A percentile compares a stretch with the other conserved stretches of the same genome.
phyloP scores from a whole-genome alignment of 1,284 basidiomycete species.

The Apiotrichum gracile region DNA sequence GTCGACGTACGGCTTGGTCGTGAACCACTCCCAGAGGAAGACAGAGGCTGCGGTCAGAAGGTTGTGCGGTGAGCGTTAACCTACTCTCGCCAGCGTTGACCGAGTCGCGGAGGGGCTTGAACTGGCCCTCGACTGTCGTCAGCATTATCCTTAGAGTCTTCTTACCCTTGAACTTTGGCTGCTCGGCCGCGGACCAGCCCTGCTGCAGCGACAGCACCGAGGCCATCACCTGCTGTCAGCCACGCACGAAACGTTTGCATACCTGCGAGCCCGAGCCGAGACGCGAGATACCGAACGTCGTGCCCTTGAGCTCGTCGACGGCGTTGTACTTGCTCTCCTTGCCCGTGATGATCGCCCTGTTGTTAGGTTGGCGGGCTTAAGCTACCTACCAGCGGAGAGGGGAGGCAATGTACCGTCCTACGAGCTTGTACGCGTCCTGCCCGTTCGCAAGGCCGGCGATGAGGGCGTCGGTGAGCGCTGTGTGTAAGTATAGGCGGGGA shows the following conservation, averaged over 20 bases:
- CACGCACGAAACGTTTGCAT: not conserved
- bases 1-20: constrained; percentile 87
- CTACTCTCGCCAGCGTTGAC: constrained; percentile 68
- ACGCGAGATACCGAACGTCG: constrained; percentile 83
- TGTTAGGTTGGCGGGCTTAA: not conserved
- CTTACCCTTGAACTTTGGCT: constrained; percentile 67
- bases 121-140: constrained; percentile 73
- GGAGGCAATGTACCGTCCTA: constrained; percentile 86
- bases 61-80: not conserved
- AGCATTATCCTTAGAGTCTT: not conserved
- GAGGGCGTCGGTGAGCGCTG: constrained; percentile 83
- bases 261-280: constrained; percentile 55
- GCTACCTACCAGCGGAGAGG: constrained; percentile 69
- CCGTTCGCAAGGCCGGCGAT: constrained; percentile 90
- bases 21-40: constrained; percentile 90
- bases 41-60: constrained; percentile 27
- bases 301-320: constrained; percentile 71
- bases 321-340: constrained; percentile 64
- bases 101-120: constrained; percentile 78
- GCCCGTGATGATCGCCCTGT: constrained; percentile 87
- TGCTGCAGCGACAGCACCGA: constrained; percentile 86
- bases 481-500: not conserved
- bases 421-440: constrained; percentile 77
- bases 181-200: constrained; percentile 56
- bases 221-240: constrained; percentile 79